These are phyloP conservation scores for Cryptococcus sp. DNA, from an alignment of 1,284 basidiomycete genomes.

Conservation along the genomic window DNA sequence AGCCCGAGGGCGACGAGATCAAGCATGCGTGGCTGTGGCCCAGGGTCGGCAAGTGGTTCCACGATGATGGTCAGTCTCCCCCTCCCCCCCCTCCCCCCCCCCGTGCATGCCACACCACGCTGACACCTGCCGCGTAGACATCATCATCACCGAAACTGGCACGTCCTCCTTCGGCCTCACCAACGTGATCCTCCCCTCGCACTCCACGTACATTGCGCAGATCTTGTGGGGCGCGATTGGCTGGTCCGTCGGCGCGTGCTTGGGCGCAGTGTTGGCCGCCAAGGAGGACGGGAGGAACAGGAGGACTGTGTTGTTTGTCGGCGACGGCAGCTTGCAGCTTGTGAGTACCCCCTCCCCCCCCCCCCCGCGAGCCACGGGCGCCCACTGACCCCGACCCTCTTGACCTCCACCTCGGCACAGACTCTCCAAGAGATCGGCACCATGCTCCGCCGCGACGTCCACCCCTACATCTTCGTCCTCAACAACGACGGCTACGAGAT, in stretches of 20 bases:
- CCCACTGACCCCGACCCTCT: no score
- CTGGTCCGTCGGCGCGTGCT: constrained; percentile 57
- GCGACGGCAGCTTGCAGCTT: constrained; percentile 57
- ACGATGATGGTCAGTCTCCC: constrained; percentile 53
- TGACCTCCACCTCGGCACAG: constrained; percentile 17
- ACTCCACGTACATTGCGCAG: constrained; percentile 66
- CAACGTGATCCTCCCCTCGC: constrained; percentile 68
- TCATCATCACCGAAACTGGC: constrained; percentile 78
- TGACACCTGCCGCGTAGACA: constrained; percentile 50
- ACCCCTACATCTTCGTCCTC: constrained; percentile 59
- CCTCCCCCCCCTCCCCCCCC: background rate
- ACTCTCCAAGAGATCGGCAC: constrained; percentile 54
- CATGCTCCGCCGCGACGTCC: constrained; percentile 51
- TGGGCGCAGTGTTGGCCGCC: constrained; percentile 60
- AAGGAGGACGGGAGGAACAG: constrained; percentile 59
- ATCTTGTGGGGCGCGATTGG: constrained; percentile 50
- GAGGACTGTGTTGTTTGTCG: constrained; percentile 79
- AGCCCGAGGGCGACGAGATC: constrained; percentile 50
- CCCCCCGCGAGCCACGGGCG: background rate
- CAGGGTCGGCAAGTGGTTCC: constrained; percentile 72
- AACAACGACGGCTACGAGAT: constrained; percentile 90
- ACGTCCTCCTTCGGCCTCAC: constrained; percentile 66
- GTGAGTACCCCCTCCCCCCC: constrained; percentile 22
- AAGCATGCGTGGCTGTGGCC: constrained; percentile 85
- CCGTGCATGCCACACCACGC: no score